Evolutionary conservation across 768 basidiomycete genomes (phyloP).

Genomic region (Pulveroboletus sp.): DNA sequence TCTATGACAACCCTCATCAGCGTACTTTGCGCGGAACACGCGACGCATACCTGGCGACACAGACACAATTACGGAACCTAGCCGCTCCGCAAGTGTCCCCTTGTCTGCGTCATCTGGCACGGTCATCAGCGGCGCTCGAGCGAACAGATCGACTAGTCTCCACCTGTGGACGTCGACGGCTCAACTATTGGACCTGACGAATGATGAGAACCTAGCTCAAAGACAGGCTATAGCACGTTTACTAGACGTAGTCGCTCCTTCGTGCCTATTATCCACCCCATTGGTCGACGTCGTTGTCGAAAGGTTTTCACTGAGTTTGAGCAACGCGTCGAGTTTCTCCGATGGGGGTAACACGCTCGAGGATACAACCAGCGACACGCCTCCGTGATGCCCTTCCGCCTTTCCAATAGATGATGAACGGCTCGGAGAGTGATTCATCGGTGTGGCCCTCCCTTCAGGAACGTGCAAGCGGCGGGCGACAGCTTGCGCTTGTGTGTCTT

Average conservation of each 20-base stretch:
- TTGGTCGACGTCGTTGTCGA: constrained; percentile 14
- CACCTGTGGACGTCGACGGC: constrained; percentile 17
- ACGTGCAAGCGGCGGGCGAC: constrained; percentile 47
- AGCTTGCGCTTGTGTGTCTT: constrained; percentile 44
- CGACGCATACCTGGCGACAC: constrained; percentile 13
- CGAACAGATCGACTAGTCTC: constrained; percentile 1
- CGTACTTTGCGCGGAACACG: constrained; percentile 1
- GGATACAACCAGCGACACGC: constrained; percentile 15
- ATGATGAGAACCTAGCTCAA: constrained; percentile 6
- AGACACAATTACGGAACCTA: background rate
- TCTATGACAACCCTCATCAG: constrained; percentile 14
- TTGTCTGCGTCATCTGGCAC: constrained; percentile 12
- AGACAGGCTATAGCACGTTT: background rate
- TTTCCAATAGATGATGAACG: constrained; percentile 37
- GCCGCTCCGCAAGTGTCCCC: background rate
- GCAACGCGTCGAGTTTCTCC: constrained; percentile 24
- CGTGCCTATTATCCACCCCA: constrained; percentile 11
- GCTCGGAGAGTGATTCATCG: constrained; percentile 32
- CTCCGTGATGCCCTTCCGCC: constrained; percentile 18
- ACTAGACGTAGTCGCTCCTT: constrained; percentile 28
- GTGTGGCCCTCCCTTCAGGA: constrained; percentile 43
- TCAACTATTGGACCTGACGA: constrained; percentile 24
- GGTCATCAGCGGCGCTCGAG: constrained; percentile 9
- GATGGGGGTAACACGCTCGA: constrained; percentile 13
- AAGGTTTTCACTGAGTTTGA: constrained; percentile 20